These are phyloP conservation scores for Candida maesae DNA, from an alignment of 805 yeast genomes.

Conservation along the genomic window DNA sequence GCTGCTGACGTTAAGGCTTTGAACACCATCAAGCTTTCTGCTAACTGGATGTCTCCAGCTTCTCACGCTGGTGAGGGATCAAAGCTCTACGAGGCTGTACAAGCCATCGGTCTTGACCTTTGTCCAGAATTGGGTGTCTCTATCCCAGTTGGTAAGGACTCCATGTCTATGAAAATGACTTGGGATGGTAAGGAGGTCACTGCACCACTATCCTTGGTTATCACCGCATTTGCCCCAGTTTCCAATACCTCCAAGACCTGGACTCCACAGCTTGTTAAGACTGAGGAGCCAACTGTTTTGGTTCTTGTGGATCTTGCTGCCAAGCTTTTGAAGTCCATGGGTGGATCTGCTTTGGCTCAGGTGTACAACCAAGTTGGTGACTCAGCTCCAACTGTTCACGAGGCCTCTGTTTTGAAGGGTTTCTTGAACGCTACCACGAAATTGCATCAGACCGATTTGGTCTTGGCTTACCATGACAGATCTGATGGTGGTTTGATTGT, in stretches of 20 bases:
- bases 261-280: slow-evolving; percentile 78
- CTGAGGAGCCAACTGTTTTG: slow-evolving; percentile 52
- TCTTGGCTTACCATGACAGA: slow-evolving; percentile 89
- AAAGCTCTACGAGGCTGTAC: slow-evolving; percentile 92
- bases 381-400: slow-evolving; percentile 78
- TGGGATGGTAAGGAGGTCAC: slow-evolving; percentile 93
- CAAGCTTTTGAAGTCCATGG: slow-evolving; percentile 54
- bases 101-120: slow-evolving; percentile 89
- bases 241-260: slow-evolving; percentile 82
- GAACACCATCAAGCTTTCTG: slow-evolving; percentile 78
- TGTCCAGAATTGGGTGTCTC: slow-evolving; percentile 91
- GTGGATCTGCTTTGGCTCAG: slow-evolving; percentile 95
- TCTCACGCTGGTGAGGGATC: slow-evolving; percentile 94
- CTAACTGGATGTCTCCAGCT: slow-evolving; percentile 99
- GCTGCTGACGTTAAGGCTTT: slow-evolving; percentile 85
- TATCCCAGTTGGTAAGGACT: slow-evolving; percentile 98
- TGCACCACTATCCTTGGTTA: slow-evolving; percentile 88
- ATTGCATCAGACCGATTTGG: slow-evolving; percentile 61
- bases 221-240: slow-evolving; percentile 92
- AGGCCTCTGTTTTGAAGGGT: slow-evolving; percentile 55
- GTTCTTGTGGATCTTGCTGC: slow-evolving; percentile 78
- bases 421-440: slow-evolving; percentile 65
- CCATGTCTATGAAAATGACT: slow-evolving; percentile 99
- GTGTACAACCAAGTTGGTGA: slow-evolving; percentile 87
- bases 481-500: slow-evolving; percentile 95